These are phyloP conservation scores for Fusarium udum DNA, from an alignment of 2,329 filamentous ascomycete species.

Conservation along the genomic window DNA sequence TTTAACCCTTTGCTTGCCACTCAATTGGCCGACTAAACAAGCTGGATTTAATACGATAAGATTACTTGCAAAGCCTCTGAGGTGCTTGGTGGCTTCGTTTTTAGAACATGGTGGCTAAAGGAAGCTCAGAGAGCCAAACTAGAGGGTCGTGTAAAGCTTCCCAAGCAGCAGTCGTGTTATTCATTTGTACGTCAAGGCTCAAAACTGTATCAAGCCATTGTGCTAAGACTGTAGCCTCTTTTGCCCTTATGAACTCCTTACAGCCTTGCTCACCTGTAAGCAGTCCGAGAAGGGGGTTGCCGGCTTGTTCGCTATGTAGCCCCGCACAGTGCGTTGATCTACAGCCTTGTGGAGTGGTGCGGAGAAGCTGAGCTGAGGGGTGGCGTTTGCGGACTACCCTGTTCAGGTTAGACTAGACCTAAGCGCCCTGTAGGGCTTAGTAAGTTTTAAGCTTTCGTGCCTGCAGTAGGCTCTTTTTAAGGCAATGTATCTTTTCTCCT, in stretches of 20 bases:
- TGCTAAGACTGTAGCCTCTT: accelerated
- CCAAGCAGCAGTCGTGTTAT: background rate
- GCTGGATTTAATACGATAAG: background rate
- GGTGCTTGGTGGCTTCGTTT: accelerated
- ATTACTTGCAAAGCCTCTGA: accelerated
- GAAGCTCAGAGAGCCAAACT: background rate
- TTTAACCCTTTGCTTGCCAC: accelerated
- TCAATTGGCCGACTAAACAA: background rate
- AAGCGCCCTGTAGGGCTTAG: background rate
- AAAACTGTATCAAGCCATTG: accelerated
- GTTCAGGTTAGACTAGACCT: accelerated
- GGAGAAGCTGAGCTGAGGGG: background rate
- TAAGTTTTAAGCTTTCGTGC: background rate
- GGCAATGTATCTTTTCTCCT: background rate
- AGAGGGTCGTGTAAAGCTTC: accelerated
- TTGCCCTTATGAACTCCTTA: accelerated
- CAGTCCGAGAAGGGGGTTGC: accelerated
- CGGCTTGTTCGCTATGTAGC: accelerated
- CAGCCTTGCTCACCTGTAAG: accelerated
- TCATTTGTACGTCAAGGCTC: accelerated
- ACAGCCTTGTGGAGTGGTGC: background rate
- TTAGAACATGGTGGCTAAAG: too few relatives aligned
- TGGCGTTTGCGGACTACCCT: accelerated
- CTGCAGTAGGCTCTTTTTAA: background rate
- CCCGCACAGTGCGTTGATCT: background rate